Percentiles rank a stretch among this genome's conserved stretches.
phyloP scores from a whole-genome alignment of 768 basidiomycete species.

The Guyanaporus albipodus region DNA sequence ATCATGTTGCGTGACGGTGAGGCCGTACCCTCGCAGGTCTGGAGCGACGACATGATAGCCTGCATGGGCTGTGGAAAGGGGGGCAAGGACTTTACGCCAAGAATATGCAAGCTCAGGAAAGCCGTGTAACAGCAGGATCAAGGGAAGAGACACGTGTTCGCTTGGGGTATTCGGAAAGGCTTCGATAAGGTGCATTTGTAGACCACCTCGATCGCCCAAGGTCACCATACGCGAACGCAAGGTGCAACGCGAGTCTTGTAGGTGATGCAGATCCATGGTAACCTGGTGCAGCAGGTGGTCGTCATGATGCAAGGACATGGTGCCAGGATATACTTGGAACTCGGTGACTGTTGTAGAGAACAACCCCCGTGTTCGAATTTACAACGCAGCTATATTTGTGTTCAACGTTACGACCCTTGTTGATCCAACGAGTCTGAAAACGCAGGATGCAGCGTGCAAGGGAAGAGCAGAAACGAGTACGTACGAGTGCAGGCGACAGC shows the following conservation, averaged over 20 bases:
- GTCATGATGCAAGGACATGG: background rate
- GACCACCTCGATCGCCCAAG: conserved; percentile 44
- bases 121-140: conserved; percentile 59
- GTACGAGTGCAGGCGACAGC: conserved; percentile 9
- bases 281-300: background rate
- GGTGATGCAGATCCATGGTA: conserved; percentile 14
- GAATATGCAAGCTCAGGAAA: conserved; percentile 67
- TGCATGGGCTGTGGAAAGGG: conserved; percentile 36
- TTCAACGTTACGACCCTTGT: background rate
- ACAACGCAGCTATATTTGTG: background rate
- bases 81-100: conserved; percentile 56
- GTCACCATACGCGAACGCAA: conserved; percentile 36
- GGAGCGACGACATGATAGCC: conserved; percentile 64
- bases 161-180: conserved; percentile 31
- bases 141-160: conserved; percentile 31
- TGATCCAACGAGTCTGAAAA: background rate
- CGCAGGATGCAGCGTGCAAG: background rate
- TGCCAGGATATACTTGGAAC: background rate
- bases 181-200: conserved; percentile 46
- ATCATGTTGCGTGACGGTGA: conserved; percentile 28
- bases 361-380: background rate
- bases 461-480: background rate
- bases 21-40: conserved; percentile 56
- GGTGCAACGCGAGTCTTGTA: conserved; percentile 22
- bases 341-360: background rate